These are phyloP conservation scores for Pleurotus djamor DNA, from an alignment of 768 basidiomycete species.

Conservation along the genomic window DNA sequence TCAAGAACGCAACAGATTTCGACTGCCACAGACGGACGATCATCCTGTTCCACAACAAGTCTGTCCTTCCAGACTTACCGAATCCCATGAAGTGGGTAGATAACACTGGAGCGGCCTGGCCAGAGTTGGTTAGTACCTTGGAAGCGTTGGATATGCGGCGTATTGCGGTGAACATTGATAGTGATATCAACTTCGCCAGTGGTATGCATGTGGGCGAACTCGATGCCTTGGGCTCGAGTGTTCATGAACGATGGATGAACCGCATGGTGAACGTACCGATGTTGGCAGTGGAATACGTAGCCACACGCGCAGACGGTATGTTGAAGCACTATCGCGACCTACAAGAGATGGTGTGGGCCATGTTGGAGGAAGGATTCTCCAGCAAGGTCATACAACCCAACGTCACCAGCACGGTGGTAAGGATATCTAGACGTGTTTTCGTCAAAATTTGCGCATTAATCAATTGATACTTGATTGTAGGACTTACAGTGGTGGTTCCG, in stretches of 20 bases:
- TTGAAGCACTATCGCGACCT: slow-evolving; percentile 39
- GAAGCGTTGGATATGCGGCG: slow-evolving; percentile 31
- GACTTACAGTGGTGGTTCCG: slow-evolving; percentile 57
- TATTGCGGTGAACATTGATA: slow-evolving; percentile 46
- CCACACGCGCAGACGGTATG: slow-evolving; percentile 37
- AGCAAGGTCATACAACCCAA: slow-evolving; percentile 37
- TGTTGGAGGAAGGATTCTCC: slow-evolving; percentile 53
- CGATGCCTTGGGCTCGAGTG: slow-evolving; percentile 28
- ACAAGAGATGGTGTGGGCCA: slow-evolving; percentile 51
- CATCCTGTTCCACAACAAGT: slow-evolving; percentile 46
- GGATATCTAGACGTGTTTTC: neutral
- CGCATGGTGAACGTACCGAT: slow-evolving; percentile 38
- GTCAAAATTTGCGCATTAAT: no score
- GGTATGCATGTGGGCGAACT: slow-evolving; percentile 51
- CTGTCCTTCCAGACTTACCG: slow-evolving; percentile 28
- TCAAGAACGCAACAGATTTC: slow-evolving; percentile 47
- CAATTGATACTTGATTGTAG: slow-evolving; percentile 17
- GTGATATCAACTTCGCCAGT: slow-evolving; percentile 43
- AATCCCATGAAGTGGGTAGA: slow-evolving; percentile 48
- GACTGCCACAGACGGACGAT: slow-evolving; percentile 47
- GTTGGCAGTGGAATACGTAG: slow-evolving; percentile 47
- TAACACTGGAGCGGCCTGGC: slow-evolving; percentile 48
- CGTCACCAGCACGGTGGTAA: slow-evolving; percentile 41
- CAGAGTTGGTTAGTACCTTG: slow-evolving; percentile 35
- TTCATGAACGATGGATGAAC: slow-evolving; percentile 40